Evolutionary conservation across 1,284 basidiomycete species (phyloP), one percentile per base, ranked within the genome.

Genomic region (Rhodotorula sp.): DNA sequence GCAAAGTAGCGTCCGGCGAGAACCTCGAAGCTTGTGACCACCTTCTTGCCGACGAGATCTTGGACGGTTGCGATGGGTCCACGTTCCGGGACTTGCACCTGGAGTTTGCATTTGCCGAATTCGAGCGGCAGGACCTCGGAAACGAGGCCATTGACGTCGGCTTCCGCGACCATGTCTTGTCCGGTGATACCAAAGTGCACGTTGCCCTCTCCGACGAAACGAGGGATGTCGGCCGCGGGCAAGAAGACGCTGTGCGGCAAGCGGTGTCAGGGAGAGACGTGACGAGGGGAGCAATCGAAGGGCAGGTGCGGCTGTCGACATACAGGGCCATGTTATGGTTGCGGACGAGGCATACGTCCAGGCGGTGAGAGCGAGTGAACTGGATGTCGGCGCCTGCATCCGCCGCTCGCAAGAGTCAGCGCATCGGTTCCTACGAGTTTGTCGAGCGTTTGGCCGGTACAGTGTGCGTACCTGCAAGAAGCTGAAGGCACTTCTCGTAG

Each of bases 171-270:
- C 79, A 98, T 93, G 83, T 99, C 96, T 83, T 98, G 95, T 2
- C 96, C 96, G 12, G 93, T 96, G 74, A 96, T 94, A 10, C 93
- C 93, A 52, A 82, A 85, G 80, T 96, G 91, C 78, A 99, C 91
- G 79, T 97, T 93, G 67, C 96, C 96, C 81, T 97, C 93, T 46
- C 93, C 97, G 51, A 99, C 97, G 83, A 98, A 99, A 49, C 94
- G 96, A 18, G 96, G 96, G 75, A 99, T 99, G 80, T 99, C 97
- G 14, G 92, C 87, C 2, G 97, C 97, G 31, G 97, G 96, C 26
- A 99, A 89, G 83, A 99, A 99, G 47, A 99, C 91, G 29, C 94
- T 96, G 81, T 14, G n/a, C 31, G 10, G 39, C 2, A 29, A 18
- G 46, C n/a, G 5, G 7, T 58, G 18, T 23, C 23, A 14, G 26